Conservation (phyloP, 495 filamentous ascomycete species). For the Hypomontagnella monticulosa region DNA sequence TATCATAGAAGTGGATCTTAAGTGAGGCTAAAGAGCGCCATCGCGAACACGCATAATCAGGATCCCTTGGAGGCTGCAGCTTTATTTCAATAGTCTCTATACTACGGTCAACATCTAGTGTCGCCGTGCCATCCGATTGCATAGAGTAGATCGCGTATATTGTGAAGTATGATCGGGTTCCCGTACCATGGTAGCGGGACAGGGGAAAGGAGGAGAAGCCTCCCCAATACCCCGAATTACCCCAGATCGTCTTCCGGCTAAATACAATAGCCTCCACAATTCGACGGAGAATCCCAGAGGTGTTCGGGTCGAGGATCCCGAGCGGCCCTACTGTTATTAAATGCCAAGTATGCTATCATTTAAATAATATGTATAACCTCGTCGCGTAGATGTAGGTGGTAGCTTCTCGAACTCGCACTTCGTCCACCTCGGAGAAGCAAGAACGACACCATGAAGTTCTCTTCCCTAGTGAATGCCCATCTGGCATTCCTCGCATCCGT, state of each 20-base stretch:
- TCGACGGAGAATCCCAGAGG: conserved; percentile 23
- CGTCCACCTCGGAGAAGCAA: neutral
- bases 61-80: neutral
- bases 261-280: conserved; percentile 22
- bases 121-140: neutral
- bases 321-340: conserved; percentile 11
- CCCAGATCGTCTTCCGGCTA: conserved; percentile 21
- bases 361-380: neutral
- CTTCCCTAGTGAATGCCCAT: neutral
- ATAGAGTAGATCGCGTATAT: neutral
- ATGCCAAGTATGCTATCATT: neutral
- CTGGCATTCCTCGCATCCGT: conserved; percentile 1
- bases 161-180: conserved; percentile 2
- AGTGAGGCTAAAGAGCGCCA: neutral
- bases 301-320: conserved; percentile 7
- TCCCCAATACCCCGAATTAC: conserved; percentile 22
- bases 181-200: conserved; percentile 12
- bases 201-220: conserved; percentile 6
- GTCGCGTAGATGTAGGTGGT: neutral
- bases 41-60: neutral
- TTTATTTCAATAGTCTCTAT: neutral
- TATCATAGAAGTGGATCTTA: too few species aligned
- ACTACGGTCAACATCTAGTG: too few species aligned
- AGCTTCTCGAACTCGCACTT: neutral
- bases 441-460: conserved; percentile 15